A percentile compares a stretch with the other conserved stretches of the same genome.
These are phyloP conservation scores for Priceomyces castillae DNA, from an alignment of 805 yeast genomes.

Conservation along the genomic window DNA sequence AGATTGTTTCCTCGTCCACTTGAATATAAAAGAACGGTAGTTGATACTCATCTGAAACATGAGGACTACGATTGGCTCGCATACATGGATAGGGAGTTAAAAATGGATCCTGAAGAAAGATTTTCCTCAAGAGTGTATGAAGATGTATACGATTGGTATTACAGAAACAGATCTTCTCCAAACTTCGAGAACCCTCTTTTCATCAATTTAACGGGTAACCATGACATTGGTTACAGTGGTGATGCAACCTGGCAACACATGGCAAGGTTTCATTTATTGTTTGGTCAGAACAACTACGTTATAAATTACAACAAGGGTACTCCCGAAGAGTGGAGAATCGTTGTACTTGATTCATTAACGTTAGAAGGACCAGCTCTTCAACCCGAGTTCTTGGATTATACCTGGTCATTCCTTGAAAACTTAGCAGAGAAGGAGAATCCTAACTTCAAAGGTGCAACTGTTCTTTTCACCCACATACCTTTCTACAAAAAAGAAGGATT, in stretches of 20 bases:
- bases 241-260: conserved; percentile 92
- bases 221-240: conserved; percentile 93
- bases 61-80: conserved; percentile 54
- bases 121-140: conserved; percentile 41
- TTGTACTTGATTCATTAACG: conserved; percentile 79
- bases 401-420: conserved; percentile 71
- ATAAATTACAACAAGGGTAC: conserved; percentile 63
- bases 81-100: conserved; percentile 42
- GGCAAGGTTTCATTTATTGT: conserved; percentile 68
- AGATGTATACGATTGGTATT: conserved; percentile 68
- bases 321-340: conserved; percentile 78
- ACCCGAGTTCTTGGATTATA: conserved; percentile 60
- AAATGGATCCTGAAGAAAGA: conserved; percentile 33
- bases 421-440: conserved; percentile 47
- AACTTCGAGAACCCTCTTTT: conserved; percentile 59
- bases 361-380: conserved; percentile 90
- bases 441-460: conserved; percentile 69
- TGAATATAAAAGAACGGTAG: conserved; percentile 47
- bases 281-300: conserved; percentile 85
- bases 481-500: conserved; percentile 77
- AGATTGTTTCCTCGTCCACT: conserved; percentile 62
- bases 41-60: conserved; percentile 49
- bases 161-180: conserved; percentile 23
- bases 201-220: conserved; percentile 89
- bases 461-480: conserved; percentile 86